A percentile compares a stretch with the other conserved stretches of the same genome.
Conservation (phyloP, 1,284 basidiomycete species). For the Phaffia rhodozyma region DNA sequence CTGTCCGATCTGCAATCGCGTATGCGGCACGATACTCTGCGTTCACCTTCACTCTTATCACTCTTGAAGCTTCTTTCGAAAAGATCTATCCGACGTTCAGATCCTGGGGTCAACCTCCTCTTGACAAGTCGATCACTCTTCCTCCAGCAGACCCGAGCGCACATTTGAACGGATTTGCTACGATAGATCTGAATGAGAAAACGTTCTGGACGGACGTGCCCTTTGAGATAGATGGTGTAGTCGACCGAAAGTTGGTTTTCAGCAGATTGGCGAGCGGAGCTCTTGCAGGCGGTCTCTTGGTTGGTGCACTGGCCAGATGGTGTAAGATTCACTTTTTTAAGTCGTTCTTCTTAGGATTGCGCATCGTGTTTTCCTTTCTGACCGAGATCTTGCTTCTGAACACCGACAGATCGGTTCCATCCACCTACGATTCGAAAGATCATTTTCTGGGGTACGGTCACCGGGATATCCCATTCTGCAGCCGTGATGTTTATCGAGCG, state of each 20-base stretch:
- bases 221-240: neutral
- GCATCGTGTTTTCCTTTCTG: neutral
- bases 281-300: neutral
- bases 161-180: neutral
- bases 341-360: no score
- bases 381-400: neutral
- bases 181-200: neutral
- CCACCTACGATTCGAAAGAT: neutral
- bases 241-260: neutral
- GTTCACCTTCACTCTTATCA: neutral
- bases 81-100: neutral
- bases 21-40: neutral
- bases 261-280: neutral
- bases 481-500: no score
- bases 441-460: neutral
- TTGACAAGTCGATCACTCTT: neutral
- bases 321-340: neutral
- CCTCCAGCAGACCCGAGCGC: neutral
- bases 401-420: neutral
- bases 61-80: constrained; percentile 1
- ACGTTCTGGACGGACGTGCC: neutral
- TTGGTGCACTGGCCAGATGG: neutral
- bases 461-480: neutral
- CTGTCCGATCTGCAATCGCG: neutral
- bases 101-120: neutral